These are phyloP conservation scores for Tulasnella sp. DNA, from an alignment of 768 basidiomycete species.

Conservation along the genomic window DNA sequence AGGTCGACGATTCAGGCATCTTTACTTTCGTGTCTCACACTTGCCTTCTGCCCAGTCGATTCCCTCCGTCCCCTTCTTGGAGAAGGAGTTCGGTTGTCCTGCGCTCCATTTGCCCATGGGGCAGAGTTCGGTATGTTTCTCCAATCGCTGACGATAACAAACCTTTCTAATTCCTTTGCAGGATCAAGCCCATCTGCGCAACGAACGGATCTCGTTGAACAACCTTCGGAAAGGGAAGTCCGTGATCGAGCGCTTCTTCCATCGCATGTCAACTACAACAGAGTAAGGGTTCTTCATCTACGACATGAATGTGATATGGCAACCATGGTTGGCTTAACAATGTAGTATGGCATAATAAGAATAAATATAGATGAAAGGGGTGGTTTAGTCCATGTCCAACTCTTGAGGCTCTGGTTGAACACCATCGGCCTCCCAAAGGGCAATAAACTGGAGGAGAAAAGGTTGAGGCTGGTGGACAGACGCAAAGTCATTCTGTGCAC, in stretches of 20 bases:
- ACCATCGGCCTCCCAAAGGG: constrained; percentile 83
- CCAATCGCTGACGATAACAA: background rate
- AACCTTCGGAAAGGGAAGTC: constrained; percentile 80
- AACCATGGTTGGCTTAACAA: background rate
- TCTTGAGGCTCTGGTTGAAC: constrained; percentile 48
- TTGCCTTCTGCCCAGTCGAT: constrained; percentile 65
- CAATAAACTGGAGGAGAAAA: constrained; percentile 59
- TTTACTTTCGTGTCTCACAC: background rate
- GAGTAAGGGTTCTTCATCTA: background rate
- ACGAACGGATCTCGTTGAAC: constrained; percentile 85
- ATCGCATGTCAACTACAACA: constrained; percentile 28
- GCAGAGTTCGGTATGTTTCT: constrained; percentile 71
- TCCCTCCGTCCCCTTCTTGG: constrained; percentile 90
- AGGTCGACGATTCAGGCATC: constrained; percentile 43
- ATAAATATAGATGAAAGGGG: background rate
- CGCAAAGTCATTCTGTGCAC: background rate
- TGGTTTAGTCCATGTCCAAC: constrained; percentile 4
- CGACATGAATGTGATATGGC: background rate
- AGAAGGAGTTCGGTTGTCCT: constrained; percentile 86
- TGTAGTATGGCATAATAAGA: constrained; percentile 7
- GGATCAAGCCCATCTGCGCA: constrained; percentile 92
- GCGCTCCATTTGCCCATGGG: constrained; percentile 95
- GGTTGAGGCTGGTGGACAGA: constrained; percentile 12
- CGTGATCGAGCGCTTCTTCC: constrained; percentile 70
- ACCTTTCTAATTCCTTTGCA: constrained; percentile 40